Conservation (phyloP, 352 stramenopile species). For the Peronospora farinosa region DNA sequence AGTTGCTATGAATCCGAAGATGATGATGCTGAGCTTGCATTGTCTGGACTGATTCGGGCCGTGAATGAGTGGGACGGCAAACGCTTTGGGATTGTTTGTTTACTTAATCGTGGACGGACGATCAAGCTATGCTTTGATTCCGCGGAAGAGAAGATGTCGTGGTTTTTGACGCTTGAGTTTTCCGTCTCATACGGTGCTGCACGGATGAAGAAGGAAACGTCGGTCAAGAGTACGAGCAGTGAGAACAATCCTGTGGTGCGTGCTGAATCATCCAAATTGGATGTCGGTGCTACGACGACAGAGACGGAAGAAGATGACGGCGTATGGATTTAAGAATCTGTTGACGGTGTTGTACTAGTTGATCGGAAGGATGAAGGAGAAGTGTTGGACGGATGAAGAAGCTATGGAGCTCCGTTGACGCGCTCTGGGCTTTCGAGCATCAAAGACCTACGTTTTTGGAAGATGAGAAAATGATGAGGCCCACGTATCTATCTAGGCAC, state of each 20-base stretch:
- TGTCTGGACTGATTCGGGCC: constrained; percentile 59
- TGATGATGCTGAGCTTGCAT: constrained; percentile 54
- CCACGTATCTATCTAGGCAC: constrained; percentile 8
- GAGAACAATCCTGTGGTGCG: constrained; percentile 35
- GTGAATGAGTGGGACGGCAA: constrained; percentile 74
- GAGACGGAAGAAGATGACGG: constrained; percentile 41
- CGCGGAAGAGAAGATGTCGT: constrained; percentile 78
- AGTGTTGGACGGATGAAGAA: constrained; percentile 1
- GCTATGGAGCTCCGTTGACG: constrained; percentile 11
- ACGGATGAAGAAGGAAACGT: constrained; percentile 70
- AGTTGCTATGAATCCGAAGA: constrained; percentile 74
- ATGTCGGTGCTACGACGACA: constrained; percentile 16
- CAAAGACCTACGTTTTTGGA: constrained; percentile 2
- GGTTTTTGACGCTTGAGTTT: constrained; percentile 76
- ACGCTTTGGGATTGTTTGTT: constrained; percentile 61
- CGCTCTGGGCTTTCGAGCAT: constrained; percentile 8
- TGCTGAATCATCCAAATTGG: constrained; percentile 37
- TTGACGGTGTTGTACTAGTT: not conserved
- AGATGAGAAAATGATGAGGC: constrained; percentile 12
- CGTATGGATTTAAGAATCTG: constrained; percentile 61
- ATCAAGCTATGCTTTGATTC: constrained; percentile 78
- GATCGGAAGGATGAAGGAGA: not conserved
- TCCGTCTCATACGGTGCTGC: constrained; percentile 57
- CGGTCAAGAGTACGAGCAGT: constrained; percentile 33
- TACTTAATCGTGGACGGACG: constrained; percentile 58